phyloP scores from a whole-genome alignment of 169 alveolate genomes.

The Neospora caninum region DNA sequence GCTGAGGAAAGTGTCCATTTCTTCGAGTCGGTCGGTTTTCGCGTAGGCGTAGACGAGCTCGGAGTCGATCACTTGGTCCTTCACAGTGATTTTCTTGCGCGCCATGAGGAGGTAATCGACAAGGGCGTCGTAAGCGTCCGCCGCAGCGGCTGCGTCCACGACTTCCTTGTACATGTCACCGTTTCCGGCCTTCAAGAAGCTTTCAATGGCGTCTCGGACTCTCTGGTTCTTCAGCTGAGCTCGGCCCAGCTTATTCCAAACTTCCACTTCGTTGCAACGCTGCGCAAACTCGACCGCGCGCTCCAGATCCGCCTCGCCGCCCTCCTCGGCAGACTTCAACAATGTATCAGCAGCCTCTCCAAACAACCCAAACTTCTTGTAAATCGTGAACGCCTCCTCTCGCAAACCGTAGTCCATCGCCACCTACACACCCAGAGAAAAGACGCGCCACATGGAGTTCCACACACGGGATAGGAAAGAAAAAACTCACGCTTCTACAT shows the following conservation, averaged over 20 bases:
- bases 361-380: conserved; percentile 89
- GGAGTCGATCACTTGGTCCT: conserved; percentile 92
- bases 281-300: conserved; percentile 77
- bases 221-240: conserved; percentile 90
- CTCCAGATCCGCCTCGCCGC: conserved; percentile 73
- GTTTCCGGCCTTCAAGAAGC: conserved; percentile 94
- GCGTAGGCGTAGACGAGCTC: conserved; percentile 94
- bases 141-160: conserved; percentile 67
- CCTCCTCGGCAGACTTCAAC: conserved; percentile 74
- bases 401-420: conserved; percentile 89
- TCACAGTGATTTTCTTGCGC: conserved; percentile 79
- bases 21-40: conserved; percentile 88
- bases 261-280: conserved; percentile 74
- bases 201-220: conserved; percentile 94
- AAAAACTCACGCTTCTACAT: no score
- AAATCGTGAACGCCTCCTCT: conserved; percentile 95
- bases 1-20: conserved; percentile 91
- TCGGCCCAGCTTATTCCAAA: conserved; percentile 96
- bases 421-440: conserved; percentile 74
- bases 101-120: conserved; percentile 92
- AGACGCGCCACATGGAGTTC: no score
- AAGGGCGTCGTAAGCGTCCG: conserved; percentile 84
- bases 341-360: conserved; percentile 95
- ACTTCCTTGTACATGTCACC: conserved; percentile 84
- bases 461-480: no score